Evolutionary conservation across 2,329 filamentous ascomycete genomes (phyloP).

Genomic region (Alternaria viburni): DNA sequence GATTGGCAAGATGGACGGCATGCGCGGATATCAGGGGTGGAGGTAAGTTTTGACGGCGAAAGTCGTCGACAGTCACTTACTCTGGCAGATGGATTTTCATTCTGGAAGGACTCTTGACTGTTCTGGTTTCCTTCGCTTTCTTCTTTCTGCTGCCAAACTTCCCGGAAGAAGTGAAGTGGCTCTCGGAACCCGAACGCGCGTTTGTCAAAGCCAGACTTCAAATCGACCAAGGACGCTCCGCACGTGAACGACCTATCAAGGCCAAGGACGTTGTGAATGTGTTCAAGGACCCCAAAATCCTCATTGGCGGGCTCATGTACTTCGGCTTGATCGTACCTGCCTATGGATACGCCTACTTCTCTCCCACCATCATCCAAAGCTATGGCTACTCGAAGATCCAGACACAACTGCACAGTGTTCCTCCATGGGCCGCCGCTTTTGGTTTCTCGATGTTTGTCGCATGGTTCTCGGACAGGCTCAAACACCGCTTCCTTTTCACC

Average conservation of each 20-base stretch:
- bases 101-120: conserved; percentile 61
- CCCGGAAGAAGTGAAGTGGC: conserved; percentile 58
- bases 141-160: conserved; percentile 58
- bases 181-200: conserved; percentile 53
- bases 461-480: conserved; percentile 70
- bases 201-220: conserved; percentile 56
- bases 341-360: conserved; percentile 57
- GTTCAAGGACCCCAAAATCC: conserved; percentile 58
- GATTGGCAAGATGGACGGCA: conserved; percentile 84
- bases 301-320: conserved; percentile 60
- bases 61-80: no score
- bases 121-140: conserved; percentile 53
- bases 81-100: conserved; percentile 74
- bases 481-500: conserved; percentile 77
- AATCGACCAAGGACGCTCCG: conserved; percentile 56
- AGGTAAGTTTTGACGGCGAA: conserved; percentile 41
- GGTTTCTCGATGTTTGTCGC: conserved; percentile 79
- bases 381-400: conserved; percentile 61
- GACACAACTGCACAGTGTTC: conserved; percentile 62
- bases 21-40: conserved; percentile 74
- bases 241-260: conserved; percentile 53
- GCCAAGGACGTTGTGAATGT: conserved; percentile 52
- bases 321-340: conserved; percentile 52
- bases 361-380: conserved; percentile 54
- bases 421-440: conserved; percentile 75